Evolutionary conservation across 2,329 filamentous ascomycete species (phyloP).

Genomic region (Clonostachys rosea): DNA sequence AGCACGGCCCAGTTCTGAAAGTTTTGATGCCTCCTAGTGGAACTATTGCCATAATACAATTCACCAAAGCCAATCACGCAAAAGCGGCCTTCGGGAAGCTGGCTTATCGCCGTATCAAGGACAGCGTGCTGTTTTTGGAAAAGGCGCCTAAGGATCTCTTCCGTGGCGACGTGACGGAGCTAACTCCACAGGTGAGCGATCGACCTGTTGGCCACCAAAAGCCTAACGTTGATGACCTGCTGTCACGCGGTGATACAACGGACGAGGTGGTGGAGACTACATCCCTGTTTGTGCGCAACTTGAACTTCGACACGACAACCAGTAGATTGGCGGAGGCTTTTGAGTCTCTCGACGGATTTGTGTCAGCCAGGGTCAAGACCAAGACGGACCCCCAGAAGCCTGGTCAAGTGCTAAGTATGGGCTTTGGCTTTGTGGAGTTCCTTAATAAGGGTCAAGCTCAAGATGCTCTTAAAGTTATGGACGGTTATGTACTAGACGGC

Average conservation of each 20-base stretch:
- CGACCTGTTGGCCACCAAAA: conserved; percentile 48
- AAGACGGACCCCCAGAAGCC: conserved; percentile 89
- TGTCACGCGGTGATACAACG: conserved; percentile 50
- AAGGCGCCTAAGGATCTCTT: conserved; percentile 88
- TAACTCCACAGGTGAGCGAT: conserved; percentile 10
- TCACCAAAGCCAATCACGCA: conserved; percentile 71
- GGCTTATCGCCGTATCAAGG: conserved; percentile 86
- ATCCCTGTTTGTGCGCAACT: conserved; percentile 90
- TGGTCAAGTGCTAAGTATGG: conserved; percentile 88
- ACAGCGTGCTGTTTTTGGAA: conserved; percentile 87
- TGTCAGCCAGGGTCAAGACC: conserved; percentile 86
- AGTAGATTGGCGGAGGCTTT: conserved; percentile 74
- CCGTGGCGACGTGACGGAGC: conserved; percentile 9
- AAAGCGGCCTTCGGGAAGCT: conserved; percentile 79
- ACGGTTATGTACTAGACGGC: conserved; percentile 80
- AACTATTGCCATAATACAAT: conserved; percentile 92
- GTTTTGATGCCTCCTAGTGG: conserved; percentile 90
- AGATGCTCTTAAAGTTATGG: conserved; percentile 78
- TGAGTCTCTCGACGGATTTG: conserved; percentile 77
- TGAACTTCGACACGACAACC: conserved; percentile 87
- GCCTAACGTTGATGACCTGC: conserved; percentile 63
- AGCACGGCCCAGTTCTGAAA: conserved; percentile 74
- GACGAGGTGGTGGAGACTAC: conserved; percentile 56
- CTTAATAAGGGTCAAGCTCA: conserved; percentile 71
- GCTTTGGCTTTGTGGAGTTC: conserved; percentile 94